Base-by-base conservation (phyloP, 768 basidiomycete genomes). In the Auricularia cornea region DNA sequence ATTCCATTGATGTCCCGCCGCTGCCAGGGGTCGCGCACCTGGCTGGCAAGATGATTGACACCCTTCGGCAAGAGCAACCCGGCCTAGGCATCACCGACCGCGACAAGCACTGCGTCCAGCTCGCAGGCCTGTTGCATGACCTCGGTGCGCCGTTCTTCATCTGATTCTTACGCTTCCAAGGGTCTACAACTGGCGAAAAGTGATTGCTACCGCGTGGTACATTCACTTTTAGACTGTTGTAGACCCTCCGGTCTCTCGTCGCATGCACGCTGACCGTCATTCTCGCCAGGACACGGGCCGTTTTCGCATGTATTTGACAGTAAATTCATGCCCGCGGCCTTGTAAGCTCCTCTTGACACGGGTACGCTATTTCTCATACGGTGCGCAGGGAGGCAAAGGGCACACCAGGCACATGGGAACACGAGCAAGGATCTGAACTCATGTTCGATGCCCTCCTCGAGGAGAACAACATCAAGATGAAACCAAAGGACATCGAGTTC, bases 281-380 rank as follows among this genome's bases (percentile, higher is more conserved):
- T 8, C 54, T 6, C 28, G 20, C 23, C 28, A 60, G 91, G 90
- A 0, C 91, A 92, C 68, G 92, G 92, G 0, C 91, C 91, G 0
- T 92, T 88, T 85, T 88, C 85, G 64, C 92, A 94, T 71, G 86
- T 93, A 8, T 94, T 89, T 87, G 91, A 94, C 66, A 74, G 76
- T 6, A 69, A 77, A 60, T 92, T 90, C 72, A 90, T 94, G 60
- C 89, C 89, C 0, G 63, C 68, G 3, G 85, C 83, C 1, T 66
- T 84, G 90, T 90, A 68, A 68, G n/a, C n/a, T n/a, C n/a, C n/a
- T n/a, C n/a, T n/a, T n/a, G n/a, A n/a, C n/a, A n/a, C n/a, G n/a
- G n/a, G n/a, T n/a, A n/a, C n/a, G n/a, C n/a, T n/a, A n/a, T n/a
- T n/a, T n/a, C n/a, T n/a, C n/a, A n/a, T n/a, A n/a, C n/a, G n/a